A percentile compares a stretch with the other conserved stretches of the same genome.
Evolutionary conservation across 2,329 filamentous ascomycete genomes (phyloP).

Genomic region (Diplodia corticola): DNA sequence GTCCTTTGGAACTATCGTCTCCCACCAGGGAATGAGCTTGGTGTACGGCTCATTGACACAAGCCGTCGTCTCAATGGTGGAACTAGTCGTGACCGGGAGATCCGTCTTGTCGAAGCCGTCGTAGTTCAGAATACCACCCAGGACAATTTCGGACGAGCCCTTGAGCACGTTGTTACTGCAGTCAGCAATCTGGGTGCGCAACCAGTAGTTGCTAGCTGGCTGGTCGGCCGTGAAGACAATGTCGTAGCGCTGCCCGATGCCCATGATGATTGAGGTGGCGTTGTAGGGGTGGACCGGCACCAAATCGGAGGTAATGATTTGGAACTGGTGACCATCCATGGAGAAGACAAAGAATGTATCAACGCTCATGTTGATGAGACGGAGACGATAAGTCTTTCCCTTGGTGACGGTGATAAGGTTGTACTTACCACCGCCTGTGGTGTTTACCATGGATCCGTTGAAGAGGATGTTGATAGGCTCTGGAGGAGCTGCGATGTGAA

Average conservation of each 20-base stretch:
- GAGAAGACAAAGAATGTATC: conserved; percentile 37
- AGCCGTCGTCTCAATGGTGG: conserved; percentile 22
- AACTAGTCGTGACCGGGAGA: conserved; percentile 4
- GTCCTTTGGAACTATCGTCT: conserved; percentile 11
- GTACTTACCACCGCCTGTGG: conserved; percentile 42
- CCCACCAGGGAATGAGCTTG: conserved; percentile 40
- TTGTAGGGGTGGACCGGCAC: conserved; percentile 44
- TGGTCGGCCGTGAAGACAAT: conserved; percentile 41
- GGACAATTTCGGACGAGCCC: conserved; percentile 37
- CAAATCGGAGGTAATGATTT: conserved; percentile 47
- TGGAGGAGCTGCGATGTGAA: conserved; percentile 37
- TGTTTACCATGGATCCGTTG: conserved; percentile 57
- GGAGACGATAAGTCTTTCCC: conserved; percentile 57
- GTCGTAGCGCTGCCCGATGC: conserved; percentile 42
- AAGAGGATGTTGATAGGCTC: conserved; percentile 49
- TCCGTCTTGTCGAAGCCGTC: conserved; percentile 30
- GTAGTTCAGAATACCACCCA: conserved; percentile 45
- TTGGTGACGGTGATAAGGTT: conserved; percentile 40
- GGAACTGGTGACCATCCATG: conserved; percentile 44
- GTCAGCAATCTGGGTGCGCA: conserved; percentile 37
- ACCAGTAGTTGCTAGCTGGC: conserved; percentile 37
- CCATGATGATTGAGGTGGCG: conserved; percentile 37
- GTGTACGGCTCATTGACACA: conserved; percentile 32
- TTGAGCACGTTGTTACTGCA: conserved; percentile 22
- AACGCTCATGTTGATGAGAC: conserved; percentile 57